Evolutionary conservation across 2,329 filamentous ascomycete genomes (phyloP), one percentile per base, ranked within the genome.

Genomic region (Sclerotinia nivalis): DNA sequence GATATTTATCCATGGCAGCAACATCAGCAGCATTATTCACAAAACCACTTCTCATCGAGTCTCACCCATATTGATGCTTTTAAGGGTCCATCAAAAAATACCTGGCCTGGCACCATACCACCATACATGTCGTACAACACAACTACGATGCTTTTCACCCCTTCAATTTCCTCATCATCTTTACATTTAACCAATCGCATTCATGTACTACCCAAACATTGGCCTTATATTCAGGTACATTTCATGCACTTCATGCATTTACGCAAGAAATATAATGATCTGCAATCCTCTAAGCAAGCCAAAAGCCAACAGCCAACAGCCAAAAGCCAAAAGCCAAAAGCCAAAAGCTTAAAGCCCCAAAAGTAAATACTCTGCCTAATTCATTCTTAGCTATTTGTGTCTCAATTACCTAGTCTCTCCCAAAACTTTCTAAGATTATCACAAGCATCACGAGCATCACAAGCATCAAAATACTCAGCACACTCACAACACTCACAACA

Each of bases 401-500:
- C 54, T 40, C 37, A 49, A 34, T 43, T 62, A 61, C 59, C 59
- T 43, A 43, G 43, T 45, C n/a, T 58, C 28, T 31, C 37, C 20
- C 40, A 43, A 34, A 45, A 18, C 34, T 13, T 25, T 12, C n/a
- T 54, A 56, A 66, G 64, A 66, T 66, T 58, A 18, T 58, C 25
- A 45, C 52, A 34, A 58, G 40, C 65, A 58, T 67, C 31, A 40
- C n/a, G n/a, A n/a, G 15, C 37, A 37, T 15, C 40, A 43, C 13
- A 43, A 40, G 37, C 37, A 40, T 43, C 5, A 43, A 1, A 5
- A 43, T 43, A 43, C 40, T 43, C 13, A 43, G 13, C 4, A 43
- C 4, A 43, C 37, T 40, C 37, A 40, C 4, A 40, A 13, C 12
- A 40, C 12, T 40, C 37, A 37, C 10, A 18, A 25, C n/a, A 40